Percentiles rank a stretch among this genome's conserved stretches.
These are phyloP conservation scores for Bocquillonia castaneifolia DNA, from an alignment of 441 rosid species.

Conservation along the genomic window DNA sequence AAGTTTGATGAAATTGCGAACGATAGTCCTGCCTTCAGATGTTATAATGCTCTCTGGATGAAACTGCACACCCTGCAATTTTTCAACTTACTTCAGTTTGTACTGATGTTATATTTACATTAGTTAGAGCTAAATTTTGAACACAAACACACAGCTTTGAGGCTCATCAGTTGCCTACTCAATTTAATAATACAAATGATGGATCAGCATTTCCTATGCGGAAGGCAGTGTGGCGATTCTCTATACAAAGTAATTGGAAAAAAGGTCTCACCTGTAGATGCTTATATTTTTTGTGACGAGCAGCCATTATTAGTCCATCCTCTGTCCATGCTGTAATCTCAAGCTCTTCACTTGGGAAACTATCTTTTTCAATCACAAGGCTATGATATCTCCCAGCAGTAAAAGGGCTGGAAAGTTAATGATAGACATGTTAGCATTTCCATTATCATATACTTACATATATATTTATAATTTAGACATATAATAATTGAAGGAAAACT, in stretches of 20 bases:
- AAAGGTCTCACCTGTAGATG: slow-evolving; percentile 58
- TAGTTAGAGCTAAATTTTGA: neutral
- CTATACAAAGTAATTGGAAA: neutral
- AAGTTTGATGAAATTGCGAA: slow-evolving; percentile 64
- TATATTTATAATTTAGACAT: neutral
- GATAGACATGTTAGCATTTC: neutral
- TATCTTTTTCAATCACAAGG: slow-evolving; percentile 73
- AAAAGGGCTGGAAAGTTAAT: slow-evolving; percentile 57
- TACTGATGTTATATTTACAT: neutral
- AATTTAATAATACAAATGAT: neutral
- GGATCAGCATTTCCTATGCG: neutral
- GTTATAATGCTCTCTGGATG: slow-evolving; percentile 96
- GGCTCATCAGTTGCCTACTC: neutral
- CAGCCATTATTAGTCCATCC: slow-evolving; percentile 92
- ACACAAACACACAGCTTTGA: neutral
- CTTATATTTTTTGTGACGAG: slow-evolving; percentile 77
- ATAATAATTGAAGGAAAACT: neutral
- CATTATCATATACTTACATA: neutral
- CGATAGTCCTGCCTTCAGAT: slow-evolving; percentile 58
- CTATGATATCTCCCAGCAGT: slow-evolving; percentile 89
- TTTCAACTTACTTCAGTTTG: slow-evolving; percentile 1
- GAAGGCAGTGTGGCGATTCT: neutral
- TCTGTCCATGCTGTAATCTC: slow-evolving; percentile 95
- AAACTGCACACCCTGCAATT: slow-evolving; percentile 82
- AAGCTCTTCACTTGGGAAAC: slow-evolving; percentile 65